Conservation (phyloP, 192 early-diverging fungal genomes). For the Backusella tarrabulga region DNA sequence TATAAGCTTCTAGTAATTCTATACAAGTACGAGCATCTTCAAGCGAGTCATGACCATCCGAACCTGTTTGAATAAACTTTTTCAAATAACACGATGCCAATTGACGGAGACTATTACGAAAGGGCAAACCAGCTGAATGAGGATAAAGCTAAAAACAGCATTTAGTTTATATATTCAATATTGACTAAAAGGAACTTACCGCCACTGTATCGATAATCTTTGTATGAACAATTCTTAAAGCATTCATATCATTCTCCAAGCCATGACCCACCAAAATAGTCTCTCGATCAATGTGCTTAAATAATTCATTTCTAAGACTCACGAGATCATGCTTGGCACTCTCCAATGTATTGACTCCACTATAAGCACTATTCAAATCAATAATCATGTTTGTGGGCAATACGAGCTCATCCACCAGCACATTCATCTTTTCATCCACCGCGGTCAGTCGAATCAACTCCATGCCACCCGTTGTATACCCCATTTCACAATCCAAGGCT, state of each 20-base stretch:
- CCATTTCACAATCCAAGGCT: conserved; percentile 76
- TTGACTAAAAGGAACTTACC: conserved; percentile 20
- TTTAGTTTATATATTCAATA: background rate
- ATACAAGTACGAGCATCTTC: conserved; percentile 62
- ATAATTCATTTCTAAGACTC: conserved; percentile 37
- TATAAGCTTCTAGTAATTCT: conserved; percentile 37
- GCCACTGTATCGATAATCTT: conserved; percentile 42
- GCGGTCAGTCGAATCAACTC: conserved; percentile 64
- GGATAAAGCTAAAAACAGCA: conserved; percentile 43
- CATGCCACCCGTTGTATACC: conserved; percentile 67
- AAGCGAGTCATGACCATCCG: conserved; percentile 58
- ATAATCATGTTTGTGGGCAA: conserved; percentile 49
- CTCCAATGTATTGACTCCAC: conserved; percentile 52
- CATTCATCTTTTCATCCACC: conserved; percentile 43
- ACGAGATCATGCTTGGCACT: conserved; percentile 49
- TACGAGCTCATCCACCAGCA: conserved; percentile 61
- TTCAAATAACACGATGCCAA: conserved; percentile 50
- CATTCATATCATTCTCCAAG: conserved; percentile 39
- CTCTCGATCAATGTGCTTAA: conserved; percentile 38
- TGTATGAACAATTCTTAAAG: conserved; percentile 35
- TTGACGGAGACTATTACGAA: conserved; percentile 47
- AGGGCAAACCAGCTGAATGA: conserved; percentile 43
- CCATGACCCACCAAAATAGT: conserved; percentile 68
- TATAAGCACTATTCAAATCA: conserved; percentile 61
- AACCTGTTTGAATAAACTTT: conserved; percentile 52